A percentile compares a stretch with the other conserved stretches of the same genome.
Evolutionary conservation across 495 filamentous ascomycete genomes (phyloP).

Genomic region (Hypomontagnella monticulosa): DNA sequence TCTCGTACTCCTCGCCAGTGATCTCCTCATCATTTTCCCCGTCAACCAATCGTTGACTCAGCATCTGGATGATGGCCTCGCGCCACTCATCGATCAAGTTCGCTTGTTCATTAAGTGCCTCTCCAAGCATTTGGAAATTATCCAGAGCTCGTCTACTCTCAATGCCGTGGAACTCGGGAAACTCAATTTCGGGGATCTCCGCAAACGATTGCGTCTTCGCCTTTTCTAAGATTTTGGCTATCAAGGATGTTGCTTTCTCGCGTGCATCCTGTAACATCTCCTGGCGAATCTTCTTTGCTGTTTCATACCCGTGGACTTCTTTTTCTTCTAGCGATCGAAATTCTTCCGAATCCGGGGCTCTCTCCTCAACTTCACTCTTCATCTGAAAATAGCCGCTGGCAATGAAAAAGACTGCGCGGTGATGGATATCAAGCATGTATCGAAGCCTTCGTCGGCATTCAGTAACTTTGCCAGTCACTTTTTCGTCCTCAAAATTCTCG

Average conservation of each 20-base stretch:
- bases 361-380: constrained; percentile 72
- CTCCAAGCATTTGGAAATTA: constrained; percentile 52
- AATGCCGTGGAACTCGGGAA: constrained; percentile 40
- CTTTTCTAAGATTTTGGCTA: constrained; percentile 60
- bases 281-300: constrained; percentile 77
- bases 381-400: constrained; percentile 86
- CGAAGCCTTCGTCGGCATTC: constrained; percentile 74
- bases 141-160: constrained; percentile 48
- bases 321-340: constrained; percentile 71
- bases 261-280: constrained; percentile 71
- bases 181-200: constrained; percentile 65
- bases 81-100: constrained; percentile 77
- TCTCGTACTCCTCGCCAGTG: constrained; percentile 88
- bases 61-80: constrained; percentile 70
- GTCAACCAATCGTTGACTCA: constrained; percentile 81
- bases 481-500: constrained; percentile 14
- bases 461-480: constrained; percentile 40
- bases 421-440: constrained; percentile 78
- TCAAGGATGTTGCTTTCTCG: constrained; percentile 34
- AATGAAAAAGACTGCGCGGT: constrained; percentile 83
- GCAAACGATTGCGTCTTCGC: constrained; percentile 63
- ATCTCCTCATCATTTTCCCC: constrained; percentile 76
- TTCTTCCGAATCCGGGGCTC: constrained; percentile 69
- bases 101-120: constrained; percentile 73
- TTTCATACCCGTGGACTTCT: constrained; percentile 78